Percentiles rank a stretch among this genome's conserved stretches.
Conservation (phyloP, 352 stramenopile species). For the Pythium myriotylum region DNA sequence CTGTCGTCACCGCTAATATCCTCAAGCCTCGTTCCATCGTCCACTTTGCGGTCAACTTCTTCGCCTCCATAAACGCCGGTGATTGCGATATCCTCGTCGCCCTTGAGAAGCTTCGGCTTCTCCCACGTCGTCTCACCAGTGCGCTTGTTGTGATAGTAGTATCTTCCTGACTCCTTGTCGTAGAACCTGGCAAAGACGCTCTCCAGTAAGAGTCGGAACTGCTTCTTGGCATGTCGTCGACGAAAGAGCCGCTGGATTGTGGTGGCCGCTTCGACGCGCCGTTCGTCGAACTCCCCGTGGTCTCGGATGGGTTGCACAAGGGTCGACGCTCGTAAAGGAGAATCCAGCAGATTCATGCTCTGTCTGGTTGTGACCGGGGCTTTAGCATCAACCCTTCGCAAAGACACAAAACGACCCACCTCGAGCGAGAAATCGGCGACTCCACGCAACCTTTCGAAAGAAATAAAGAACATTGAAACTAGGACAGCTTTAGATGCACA, state of each 20-base stretch:
- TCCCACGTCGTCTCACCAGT: slow-evolving; percentile 77
- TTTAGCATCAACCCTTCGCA: too few relatives aligned
- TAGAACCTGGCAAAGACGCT: slow-evolving; percentile 76
- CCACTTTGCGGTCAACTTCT: neutral
- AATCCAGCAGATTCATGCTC: neutral
- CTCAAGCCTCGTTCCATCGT: slow-evolving; percentile 13
- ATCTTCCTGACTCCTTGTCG: slow-evolving; percentile 59
- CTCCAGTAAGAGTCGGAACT: slow-evolving; percentile 46
- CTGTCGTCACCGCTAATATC: slow-evolving; percentile 28
- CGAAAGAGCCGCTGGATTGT: slow-evolving; percentile 71
- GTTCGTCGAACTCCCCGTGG: slow-evolving; percentile 19
- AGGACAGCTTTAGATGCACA: slow-evolving; percentile 7
- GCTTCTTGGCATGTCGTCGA: slow-evolving; percentile 45
- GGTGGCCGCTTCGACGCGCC: slow-evolving; percentile 25
- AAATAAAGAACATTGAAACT: too few relatives aligned
- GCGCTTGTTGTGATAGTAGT: slow-evolving; percentile 76
- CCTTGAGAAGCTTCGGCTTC: slow-evolving; percentile 58
- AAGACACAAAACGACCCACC: too few relatives aligned
- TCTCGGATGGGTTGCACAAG: slow-evolving; percentile 29
- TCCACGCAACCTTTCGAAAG: too few relatives aligned
- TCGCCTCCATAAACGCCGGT: slow-evolving; percentile 21
- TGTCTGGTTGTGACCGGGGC: too few relatives aligned
- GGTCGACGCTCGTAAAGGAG: slow-evolving; percentile 12
- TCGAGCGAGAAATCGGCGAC: too few relatives aligned
- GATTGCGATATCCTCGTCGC: slow-evolving; percentile 50